A percentile compares a stretch with the other conserved stretches of the same genome.
phyloP scores from a whole-genome alignment of 2,329 filamentous ascomycete species.

The Aspergillus amoenus region DNA sequence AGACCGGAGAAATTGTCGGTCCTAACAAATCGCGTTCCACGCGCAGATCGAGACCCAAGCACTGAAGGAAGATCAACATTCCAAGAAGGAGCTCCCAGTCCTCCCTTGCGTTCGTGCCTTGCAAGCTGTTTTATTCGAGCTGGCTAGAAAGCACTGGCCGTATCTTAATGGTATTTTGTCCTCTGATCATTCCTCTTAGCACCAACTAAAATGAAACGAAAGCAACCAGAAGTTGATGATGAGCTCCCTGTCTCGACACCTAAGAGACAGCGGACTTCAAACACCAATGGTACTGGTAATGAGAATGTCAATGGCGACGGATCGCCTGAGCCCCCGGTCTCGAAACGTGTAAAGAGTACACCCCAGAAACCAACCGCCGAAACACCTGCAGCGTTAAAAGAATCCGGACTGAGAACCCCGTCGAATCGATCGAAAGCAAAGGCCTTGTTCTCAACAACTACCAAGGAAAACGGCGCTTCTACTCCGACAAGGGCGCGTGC shows the following conservation, averaged over 20 bases:
- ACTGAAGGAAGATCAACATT: conserved; percentile 16
- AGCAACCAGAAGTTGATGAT: conserved; percentile 39
- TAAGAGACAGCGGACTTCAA: conserved; percentile 35
- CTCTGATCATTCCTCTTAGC: conserved; percentile 3
- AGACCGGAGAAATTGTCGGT: conserved; percentile 32
- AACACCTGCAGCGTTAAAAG: conserved; percentile 31
- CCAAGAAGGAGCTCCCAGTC: conserved; percentile 1
- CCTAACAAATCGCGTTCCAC: conserved; percentile 19
- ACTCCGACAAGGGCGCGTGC: conserved; percentile 68
- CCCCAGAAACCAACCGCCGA: conserved; percentile 31
- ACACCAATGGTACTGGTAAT: conserved; percentile 28
- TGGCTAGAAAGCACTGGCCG: background rate
- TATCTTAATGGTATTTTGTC: conserved; percentile 32
- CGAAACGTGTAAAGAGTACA: conserved; percentile 29
- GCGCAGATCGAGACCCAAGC: conserved; percentile 15
- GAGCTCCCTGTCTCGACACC: conserved; percentile 38
- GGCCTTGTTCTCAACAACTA: conserved; percentile 43
- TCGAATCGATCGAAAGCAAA: conserved; percentile 38
- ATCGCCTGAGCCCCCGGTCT: conserved; percentile 25
- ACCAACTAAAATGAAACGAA: conserved; percentile 42
- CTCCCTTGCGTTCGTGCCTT: conserved; percentile 25
- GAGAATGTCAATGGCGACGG: conserved; percentile 24
- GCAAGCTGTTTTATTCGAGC: conserved; percentile 2
- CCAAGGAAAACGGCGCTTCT: conserved; percentile 27
- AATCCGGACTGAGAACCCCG: conserved; percentile 38